Base-by-base conservation (phyloP, 2,329 filamentous ascomycete genomes). In the Aspergillus fumigatiaffinis region DNA sequence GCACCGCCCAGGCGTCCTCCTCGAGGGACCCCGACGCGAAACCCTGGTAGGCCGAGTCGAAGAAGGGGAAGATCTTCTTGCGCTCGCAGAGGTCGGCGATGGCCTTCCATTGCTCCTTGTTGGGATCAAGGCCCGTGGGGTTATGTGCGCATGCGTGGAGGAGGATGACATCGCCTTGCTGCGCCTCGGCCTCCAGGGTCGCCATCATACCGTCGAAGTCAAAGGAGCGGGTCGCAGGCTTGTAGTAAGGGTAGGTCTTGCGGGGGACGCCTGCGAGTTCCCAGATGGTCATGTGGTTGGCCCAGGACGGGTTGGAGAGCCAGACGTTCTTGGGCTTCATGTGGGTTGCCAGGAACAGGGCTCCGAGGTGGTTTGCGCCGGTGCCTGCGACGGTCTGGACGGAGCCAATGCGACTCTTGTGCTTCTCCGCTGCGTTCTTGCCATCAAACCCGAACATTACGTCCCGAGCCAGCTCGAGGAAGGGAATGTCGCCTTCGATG, bases 111-210 rank as follows among this genome's bases (percentile, higher is more conserved):
- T 99, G 93, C 56, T 92, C 90, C 66, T 88, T 82, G 50, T 90
- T 95, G 10, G 92, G 92, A 76, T 99, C 94, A 60, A 97, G 91
- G 57, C 94, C 94, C 1, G 94, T 99, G 32, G 94, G 94, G 80
- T 99, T 99, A 82, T 97, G 94, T 21, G 94, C 94, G 73, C 94
- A 99, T 59, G 92, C 91, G 77, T 97, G 94, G 46, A 97, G 84
- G 42, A 97, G 84, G 70, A 97, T 87, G 71, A 96, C 86, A 73
- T 91, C 92, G 65, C 86, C 86, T 55, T 91, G 85, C 9, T 89
- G 86, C 3, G 91, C 91, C 56, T 89, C 87, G 64, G 93, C 90
- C 76, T 97, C 92, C 49, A 99, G 86, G 20, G 89, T 91, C 71
- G 88, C 88, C 65, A 93, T 96, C 75, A 89, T 78, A 76, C 73